Percentiles rank a stretch among this genome's conserved stretches.
These are phyloP conservation scores for Halenospora varia DNA, from an alignment of 495 filamentous ascomycete species.

Conservation along the genomic window DNA sequence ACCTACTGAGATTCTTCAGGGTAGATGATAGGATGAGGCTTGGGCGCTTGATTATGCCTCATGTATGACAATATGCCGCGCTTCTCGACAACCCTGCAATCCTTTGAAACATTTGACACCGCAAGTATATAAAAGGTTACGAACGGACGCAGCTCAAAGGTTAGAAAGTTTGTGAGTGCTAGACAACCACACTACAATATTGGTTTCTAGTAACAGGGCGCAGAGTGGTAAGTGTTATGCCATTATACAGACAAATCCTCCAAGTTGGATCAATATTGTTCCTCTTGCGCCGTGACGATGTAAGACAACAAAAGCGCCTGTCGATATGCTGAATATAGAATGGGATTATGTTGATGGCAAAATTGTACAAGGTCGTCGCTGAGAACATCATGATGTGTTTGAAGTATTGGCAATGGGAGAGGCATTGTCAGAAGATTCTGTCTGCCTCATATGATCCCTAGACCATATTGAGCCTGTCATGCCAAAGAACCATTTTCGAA, in stretches of 20 bases:
- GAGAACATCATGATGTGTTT: not conserved
- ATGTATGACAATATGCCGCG: no score
- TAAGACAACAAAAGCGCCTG: not conserved
- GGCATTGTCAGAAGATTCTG: slow-evolving; percentile 21
- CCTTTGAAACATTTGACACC: no score
- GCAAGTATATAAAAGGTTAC: not conserved
- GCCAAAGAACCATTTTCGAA: slow-evolving; percentile 32
- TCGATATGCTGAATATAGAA: not conserved
- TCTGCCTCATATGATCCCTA: slow-evolving; percentile 19
- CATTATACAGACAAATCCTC: no score
- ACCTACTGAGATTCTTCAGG: no score
- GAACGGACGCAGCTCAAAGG: not conserved
- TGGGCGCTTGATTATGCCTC: no score
- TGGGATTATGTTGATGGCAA: not conserved
- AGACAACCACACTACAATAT: not conserved
- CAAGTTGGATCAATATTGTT: not conserved
- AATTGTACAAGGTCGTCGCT: not conserved
- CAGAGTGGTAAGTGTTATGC: not conserved
- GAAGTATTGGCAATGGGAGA: slow-evolving; percentile 14
- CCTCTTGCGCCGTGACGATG: no score
- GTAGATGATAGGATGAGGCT: no score
- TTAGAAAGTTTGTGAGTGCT: not conserved
- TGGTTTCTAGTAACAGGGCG: not conserved
- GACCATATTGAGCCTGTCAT: slow-evolving; percentile 27
- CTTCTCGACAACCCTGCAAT: no score